Conservation (phyloP, 2,329 filamentous ascomycete species). For the Paraphoma sp. region DNA sequence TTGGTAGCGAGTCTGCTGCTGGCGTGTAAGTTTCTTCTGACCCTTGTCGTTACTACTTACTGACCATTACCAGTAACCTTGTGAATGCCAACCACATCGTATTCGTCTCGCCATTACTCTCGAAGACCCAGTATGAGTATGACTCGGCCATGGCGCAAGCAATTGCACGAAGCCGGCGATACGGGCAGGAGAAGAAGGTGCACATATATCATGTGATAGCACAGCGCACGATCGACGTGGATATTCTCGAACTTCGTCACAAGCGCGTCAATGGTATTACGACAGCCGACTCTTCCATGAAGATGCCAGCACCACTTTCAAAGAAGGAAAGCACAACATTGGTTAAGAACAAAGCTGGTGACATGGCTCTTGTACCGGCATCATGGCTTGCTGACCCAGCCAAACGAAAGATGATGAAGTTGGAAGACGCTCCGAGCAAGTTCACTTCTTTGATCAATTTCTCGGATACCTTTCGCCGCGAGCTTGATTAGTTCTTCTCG, state of each 20-base stretch:
- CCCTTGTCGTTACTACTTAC: not conserved
- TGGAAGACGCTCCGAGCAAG: conserved; percentile 17
- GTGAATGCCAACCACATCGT: conserved; percentile 70
- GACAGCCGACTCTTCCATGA: conserved; percentile 1
- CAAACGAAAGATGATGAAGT: conserved; percentile 11
- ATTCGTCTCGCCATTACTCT: conserved; percentile 65
- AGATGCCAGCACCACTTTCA: conserved; percentile 4
- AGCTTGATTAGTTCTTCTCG: conserved; percentile 10
- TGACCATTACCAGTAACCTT: conserved; percentile 58
- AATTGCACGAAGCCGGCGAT: conserved; percentile 65
- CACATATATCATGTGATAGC: conserved; percentile 78
- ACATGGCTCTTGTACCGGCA: conserved; percentile 32
- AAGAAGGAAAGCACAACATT: conserved; percentile 27
- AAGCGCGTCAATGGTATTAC: conserved; percentile 33
- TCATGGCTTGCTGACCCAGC: conserved; percentile 29
- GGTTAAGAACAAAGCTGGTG: conserved; percentile 18
- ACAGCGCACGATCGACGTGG: conserved; percentile 68
- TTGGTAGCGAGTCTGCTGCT: conserved; percentile 63
- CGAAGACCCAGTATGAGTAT: conserved; percentile 60
- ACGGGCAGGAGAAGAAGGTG: conserved; percentile 64
- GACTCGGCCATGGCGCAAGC: conserved; percentile 67
- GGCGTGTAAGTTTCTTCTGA: conserved; percentile 59
- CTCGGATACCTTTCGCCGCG: conserved; percentile 32
- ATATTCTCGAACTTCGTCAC: conserved; percentile 55
- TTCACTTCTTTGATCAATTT: conserved; percentile 39